Base-by-base conservation (phyloP, 345 rosid species). In the Durio zibethinus region DNA sequence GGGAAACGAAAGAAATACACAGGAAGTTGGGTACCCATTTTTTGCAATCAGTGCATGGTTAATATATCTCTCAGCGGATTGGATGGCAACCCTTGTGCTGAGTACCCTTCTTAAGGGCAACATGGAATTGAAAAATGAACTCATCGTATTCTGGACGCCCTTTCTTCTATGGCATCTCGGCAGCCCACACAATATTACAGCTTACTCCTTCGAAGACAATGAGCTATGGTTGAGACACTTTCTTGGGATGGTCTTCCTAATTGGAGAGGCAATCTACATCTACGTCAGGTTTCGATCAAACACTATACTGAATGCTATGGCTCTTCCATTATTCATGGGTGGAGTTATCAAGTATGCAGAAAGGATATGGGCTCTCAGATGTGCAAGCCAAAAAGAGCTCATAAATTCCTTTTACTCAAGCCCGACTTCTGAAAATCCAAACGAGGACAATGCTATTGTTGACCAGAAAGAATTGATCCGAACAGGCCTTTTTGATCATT, bases 341-440 rank as follows among this genome's bases (percentile, higher is more conserved):
- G 96, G 92, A 56, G 61, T 84, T 54, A 77, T 82, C 65, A 89
- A 87, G 77, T 88, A 81, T 48, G 85, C 61, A 0, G 89, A 86
- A 83, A 82, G 87, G 78, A 86, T 76, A 20, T 70, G 79, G 68
- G 82, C 81, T 0, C 85, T 89, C 18, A 76, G 82, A 78, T 79
- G 79, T 29, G 89, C 91, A n/a, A 86, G 88, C 57, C 76, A 67
- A 15, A 75, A 83, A 25, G 74, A 74, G 42, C 76, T 87, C n/a
- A 72, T 74, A 50, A 80, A 86, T 2, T 7, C 50, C 86, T 20
- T 57, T 83, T 81, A 81, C 84, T 14, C 67, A 9, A 4, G 7
- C 47, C 20, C 43, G n/a, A 59, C 2, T 25, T 25, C 18, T 1
- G n/a, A 36, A n/a, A n/a, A n/a, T 65, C 27, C 4, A 10, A 4